Base-by-base conservation (phyloP, 306 rosid genomes). In the Quercus robur region DNA sequence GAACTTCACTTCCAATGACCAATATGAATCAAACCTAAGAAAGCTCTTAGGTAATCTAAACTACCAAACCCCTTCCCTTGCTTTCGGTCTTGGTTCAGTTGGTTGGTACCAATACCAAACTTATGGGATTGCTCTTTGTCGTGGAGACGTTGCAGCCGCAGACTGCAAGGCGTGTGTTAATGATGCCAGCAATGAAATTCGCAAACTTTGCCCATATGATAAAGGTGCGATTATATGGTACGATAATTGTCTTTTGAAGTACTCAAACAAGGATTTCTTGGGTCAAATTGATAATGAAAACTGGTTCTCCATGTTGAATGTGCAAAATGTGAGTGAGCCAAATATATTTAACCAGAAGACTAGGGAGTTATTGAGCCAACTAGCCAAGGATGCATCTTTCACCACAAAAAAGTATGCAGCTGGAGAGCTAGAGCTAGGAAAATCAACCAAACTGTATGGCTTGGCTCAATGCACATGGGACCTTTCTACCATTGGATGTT, bases 1-100 rank as follows among this genome's bases (percentile, higher is more conserved):
- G 41, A 73, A 73, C 49, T 73, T 55, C 77, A 54, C 77, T n/a
- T 3, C 49, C 77, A 73, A 73, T 26, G 77, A 31, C 18, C 66
- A 18, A 7, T 73, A 73, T 18, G 63, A 73, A 14, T 23, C 61
- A 56, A 73, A 73, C 63, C 46, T 73, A 0, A 52, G 8, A 52
- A 31, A 55, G 4, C 77, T 73, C 66, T 4, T 14, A 10, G 58
- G 46, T 11, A 49, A 73, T 19, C 66, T 73, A 1, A 17, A 23
- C 49, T 55, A 55, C 41, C 62, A 52, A 3, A 52, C 66, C 41
- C 77, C 77, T 54, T 11, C 59, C 26, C 20, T 6, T 5, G 77
- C 52, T 8, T 73, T 55, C 17, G 41, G 66, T 19, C 25, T 73
- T 14, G 77, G 46, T 19, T 28, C 30, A 7, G 59, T n/a, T 6